Evolutionary conservation across 345 rosid species (phyloP).

Genomic region (Eucalyptus virginea): DNA sequence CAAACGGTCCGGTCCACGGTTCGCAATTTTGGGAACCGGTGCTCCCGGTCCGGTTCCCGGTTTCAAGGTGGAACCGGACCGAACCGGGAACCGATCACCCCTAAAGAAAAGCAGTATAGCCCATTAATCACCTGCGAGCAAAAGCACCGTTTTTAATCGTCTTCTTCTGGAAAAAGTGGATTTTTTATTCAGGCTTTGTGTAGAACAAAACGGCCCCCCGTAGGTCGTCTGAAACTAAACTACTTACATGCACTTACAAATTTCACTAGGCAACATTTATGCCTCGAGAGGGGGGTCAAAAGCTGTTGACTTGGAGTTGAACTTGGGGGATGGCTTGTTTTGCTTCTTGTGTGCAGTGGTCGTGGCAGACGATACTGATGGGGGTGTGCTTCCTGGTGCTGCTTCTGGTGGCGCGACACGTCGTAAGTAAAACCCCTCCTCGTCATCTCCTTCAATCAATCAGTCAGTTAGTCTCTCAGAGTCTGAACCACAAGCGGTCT

Average conservation of each 20-base stretch:
- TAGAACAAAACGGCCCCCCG: neutral
- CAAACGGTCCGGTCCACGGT: too few relatives aligned
- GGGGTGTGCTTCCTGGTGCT: constrained; percentile 69
- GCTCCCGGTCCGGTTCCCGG: too few relatives aligned
- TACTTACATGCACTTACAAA: neutral
- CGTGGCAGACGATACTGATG: constrained; percentile 94
- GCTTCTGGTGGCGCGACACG: constrained; percentile 62
- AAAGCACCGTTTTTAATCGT: neutral
- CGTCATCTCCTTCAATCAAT: neutral
- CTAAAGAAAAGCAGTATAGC: neutral
- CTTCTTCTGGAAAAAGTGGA: neutral
- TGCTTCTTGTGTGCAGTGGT: constrained; percentile 48
- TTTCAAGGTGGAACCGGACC: too few relatives aligned
- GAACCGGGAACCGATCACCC: too few relatives aligned
- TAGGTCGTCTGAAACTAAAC: neutral
- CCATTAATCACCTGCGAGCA: neutral
- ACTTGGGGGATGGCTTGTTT: neutral
- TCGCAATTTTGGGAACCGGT: too few relatives aligned
- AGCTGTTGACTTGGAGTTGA: neutral
- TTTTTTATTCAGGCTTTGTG: neutral
- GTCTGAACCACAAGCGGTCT: neutral
- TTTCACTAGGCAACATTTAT: neutral
- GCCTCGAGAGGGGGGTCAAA: neutral
- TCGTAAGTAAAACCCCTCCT: constrained; percentile 35
- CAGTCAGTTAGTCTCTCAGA: neutral